Conservation (phyloP, 768 basidiomycete species). For the Leccinum fibrillosum region DNA sequence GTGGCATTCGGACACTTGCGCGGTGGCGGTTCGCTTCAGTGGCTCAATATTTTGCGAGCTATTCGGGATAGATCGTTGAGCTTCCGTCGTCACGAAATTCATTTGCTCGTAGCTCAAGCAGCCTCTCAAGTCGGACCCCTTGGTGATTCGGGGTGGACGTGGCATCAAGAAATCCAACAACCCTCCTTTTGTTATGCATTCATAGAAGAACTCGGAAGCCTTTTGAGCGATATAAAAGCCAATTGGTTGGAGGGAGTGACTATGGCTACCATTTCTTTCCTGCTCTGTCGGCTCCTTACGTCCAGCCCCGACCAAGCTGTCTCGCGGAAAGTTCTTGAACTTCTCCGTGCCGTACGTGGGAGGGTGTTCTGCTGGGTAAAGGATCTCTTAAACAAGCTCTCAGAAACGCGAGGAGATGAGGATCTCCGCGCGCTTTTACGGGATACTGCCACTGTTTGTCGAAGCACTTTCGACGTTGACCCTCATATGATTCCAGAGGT, state of each 20-base stretch:
- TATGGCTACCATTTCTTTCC: background rate
- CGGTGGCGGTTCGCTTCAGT: constrained; percentile 42
- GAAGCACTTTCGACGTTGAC: background rate
- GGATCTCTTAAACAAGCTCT: background rate
- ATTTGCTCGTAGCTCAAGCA: constrained; percentile 41
- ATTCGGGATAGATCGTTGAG: constrained; percentile 37
- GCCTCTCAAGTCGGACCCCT: constrained; percentile 40
- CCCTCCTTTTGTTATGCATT: constrained; percentile 5
- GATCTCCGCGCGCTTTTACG: background rate
- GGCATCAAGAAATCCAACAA: constrained; percentile 13
- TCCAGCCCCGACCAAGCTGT: background rate
- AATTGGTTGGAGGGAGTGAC: background rate
- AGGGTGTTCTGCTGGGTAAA: background rate
- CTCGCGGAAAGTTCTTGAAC: background rate
- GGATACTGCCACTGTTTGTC: background rate
- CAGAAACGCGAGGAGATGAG: background rate
- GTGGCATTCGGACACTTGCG: constrained; percentile 43
- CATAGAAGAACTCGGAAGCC: background rate
- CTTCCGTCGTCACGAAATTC: constrained; percentile 38
- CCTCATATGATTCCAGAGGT: background rate
- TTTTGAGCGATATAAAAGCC: constrained; percentile 25
- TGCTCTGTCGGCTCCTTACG: background rate
- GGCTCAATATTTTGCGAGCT: constrained; percentile 47
- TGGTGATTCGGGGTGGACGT: background rate
- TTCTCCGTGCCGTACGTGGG: background rate